Evolutionary conservation across 768 basidiomycete genomes (phyloP).

Genomic region (Sporobolomyces roseus): DNA sequence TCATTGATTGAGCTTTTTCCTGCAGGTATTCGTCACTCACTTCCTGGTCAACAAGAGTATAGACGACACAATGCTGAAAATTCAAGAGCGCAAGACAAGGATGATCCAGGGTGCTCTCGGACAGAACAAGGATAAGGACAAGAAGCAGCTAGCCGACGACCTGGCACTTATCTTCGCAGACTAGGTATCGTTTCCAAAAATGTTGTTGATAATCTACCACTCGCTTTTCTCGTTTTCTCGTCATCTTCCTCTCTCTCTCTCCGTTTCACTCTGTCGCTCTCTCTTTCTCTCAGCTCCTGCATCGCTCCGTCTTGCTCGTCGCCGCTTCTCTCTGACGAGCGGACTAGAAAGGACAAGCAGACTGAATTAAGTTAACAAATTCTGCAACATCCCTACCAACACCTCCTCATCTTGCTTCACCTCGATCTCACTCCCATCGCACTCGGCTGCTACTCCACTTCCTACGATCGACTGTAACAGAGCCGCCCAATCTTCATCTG

Average conservation of each 20-base stretch:
- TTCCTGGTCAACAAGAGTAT: constrained; percentile 41
- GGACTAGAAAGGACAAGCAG: no score
- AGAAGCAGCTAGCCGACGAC: constrained; percentile 70
- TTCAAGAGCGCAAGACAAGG: constrained; percentile 80
- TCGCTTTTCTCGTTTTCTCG: no score
- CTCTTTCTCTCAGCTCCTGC: no score
- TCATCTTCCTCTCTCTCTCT: no score
- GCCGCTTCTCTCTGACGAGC: not conserved
- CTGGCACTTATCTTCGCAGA: constrained; percentile 74
- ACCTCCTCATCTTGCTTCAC: not conserved
- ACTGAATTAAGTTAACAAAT: constrained; percentile 4
- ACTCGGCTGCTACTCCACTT: no score
- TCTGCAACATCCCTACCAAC: constrained; percentile 2
- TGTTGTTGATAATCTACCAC: not conserved
- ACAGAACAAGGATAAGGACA: constrained; percentile 53
- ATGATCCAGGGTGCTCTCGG: constrained; percentile 80
- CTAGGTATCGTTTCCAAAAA: not conserved
- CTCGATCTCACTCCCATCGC: not conserved
- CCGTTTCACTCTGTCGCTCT: no score
- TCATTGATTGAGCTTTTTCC: not conserved
- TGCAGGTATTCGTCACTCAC: constrained; percentile 36
- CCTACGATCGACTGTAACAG: no score
- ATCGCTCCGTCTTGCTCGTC: not conserved
- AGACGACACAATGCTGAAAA: constrained; percentile 52
- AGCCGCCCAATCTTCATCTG: no score